phyloP scores from a whole-genome alignment of 305 asterid genomes.

The Fraxinus baroniana region DNA sequence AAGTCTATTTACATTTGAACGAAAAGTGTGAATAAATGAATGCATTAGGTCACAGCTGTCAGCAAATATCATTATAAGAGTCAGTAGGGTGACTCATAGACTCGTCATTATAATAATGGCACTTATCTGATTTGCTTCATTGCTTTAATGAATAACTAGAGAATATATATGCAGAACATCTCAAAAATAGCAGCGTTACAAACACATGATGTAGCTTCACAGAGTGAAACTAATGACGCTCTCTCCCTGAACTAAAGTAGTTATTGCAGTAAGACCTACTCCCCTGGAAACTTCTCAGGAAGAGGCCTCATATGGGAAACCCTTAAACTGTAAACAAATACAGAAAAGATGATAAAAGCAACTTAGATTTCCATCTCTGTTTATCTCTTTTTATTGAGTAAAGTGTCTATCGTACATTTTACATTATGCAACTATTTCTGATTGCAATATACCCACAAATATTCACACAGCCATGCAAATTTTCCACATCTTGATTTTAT shows the following conservation, averaged over 20 bases:
- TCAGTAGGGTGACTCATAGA: not conserved
- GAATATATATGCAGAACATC: not conserved
- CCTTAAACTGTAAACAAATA: not conserved
- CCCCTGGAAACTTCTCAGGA: not conserved
- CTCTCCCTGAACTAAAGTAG: not conserved
- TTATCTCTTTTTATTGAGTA: not conserved
- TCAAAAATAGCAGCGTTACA: not conserved
- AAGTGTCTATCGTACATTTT: not conserved
- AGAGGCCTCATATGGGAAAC: not conserved
- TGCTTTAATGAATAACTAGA: not conserved
- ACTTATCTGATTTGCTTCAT: not conserved
- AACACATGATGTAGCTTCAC: not conserved
- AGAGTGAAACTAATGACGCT: not conserved
- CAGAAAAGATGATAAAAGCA: not conserved
- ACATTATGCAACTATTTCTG: not conserved
- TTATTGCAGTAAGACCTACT: not conserved
- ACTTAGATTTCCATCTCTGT: not conserved
- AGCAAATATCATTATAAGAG: not conserved
- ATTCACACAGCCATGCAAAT: not conserved
- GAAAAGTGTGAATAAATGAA: not conserved
- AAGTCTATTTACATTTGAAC: conserved; percentile 14
- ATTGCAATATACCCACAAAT: not conserved
- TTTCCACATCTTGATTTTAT: not conserved
- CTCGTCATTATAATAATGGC: not conserved
- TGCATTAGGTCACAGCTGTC: not conserved